These are phyloP conservation scores for Porcisia deanei DNA, from an alignment of 208 protist genomes.

Conservation along the genomic window DNA sequence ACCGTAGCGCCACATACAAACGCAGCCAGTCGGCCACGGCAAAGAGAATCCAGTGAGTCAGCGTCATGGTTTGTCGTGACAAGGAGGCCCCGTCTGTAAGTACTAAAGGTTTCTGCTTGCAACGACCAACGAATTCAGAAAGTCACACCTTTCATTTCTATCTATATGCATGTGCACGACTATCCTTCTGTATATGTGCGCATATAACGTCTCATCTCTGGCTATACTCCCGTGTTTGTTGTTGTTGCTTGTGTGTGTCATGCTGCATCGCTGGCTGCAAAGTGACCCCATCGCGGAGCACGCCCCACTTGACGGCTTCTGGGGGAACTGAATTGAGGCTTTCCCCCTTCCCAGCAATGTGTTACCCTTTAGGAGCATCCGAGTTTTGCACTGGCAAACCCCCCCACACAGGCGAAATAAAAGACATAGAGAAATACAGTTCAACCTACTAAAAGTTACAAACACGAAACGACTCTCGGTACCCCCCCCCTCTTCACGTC, in stretches of 20 bases:
- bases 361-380: too few relatives aligned
- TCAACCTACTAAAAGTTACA: too few relatives aligned
- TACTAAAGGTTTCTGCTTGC: not conserved
- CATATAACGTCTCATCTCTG: not conserved
- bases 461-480: too few relatives aligned
- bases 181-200: not conserved
- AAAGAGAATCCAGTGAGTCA: slow-evolving; percentile 25
- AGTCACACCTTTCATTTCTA: not conserved
- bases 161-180: not conserved
- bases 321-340: too few relatives aligned
- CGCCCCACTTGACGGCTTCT: too few relatives aligned
- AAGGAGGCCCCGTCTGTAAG: not conserved
- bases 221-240: not conserved
- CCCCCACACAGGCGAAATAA: too few relatives aligned
- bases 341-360: not conserved
- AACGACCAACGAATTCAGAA: not conserved
- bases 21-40: slow-evolving; percentile 17
- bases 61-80: not conserved
- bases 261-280: not conserved
- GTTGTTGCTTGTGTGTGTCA: not conserved
- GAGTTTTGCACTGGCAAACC: too few relatives aligned
- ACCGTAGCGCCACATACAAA: slow-evolving; percentile 62
- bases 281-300: not conserved
- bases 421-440: too few relatives aligned
- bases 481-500: too few relatives aligned